Evolutionary conservation across 495 filamentous ascomycete species (phyloP), one percentile per base, ranked within the genome.

Genomic region (Tricharina praecox): DNA sequence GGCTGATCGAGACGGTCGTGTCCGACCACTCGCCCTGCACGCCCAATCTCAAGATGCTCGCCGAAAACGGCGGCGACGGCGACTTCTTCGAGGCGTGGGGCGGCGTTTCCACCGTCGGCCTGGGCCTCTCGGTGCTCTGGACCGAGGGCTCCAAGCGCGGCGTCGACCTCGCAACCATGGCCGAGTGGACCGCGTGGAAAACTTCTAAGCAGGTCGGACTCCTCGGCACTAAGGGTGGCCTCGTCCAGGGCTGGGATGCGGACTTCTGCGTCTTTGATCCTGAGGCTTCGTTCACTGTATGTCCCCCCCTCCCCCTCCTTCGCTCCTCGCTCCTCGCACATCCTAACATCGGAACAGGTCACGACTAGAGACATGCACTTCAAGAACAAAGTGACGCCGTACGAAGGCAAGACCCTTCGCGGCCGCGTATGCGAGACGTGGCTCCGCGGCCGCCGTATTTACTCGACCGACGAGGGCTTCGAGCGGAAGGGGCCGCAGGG

Each of bases 81-180:
- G 81, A 96, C 65, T 97, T 97, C 73, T 86, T 94, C 64, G 74
- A 81, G 16, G 85, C 87, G 1, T 97, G 90, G 90, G 90, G 90
- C 35, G 90, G 90, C 36, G 90, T 97, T 60, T 88, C 82, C 13
- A 87, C 81, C 19, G 90, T 97, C 42, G 90, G 90, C 1, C 70
- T 97, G 13, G 90, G 90, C 1, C 72, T 97, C 3, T 81, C 81
- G 7, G 93, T 97, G 53, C 73, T 97, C 3, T 84, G 85, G 79
- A 93, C 88, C 0, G 77, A 83, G 47, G 73, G 80, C 18, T 53
- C 58, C 42, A 70, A 73, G 51, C 76, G 81, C 4, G 61, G 70
- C 47, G 49, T 61, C 13, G 45, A 55, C 2, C 37, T 93, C 25
- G 69, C 82, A 51, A 82, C 94, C 54, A 74, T 95, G 4, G 85